These are phyloP conservation scores for Aspergillus pseudoglaucus DNA, from an alignment of 2,329 filamentous ascomycete species.

Conservation along the genomic window DNA sequence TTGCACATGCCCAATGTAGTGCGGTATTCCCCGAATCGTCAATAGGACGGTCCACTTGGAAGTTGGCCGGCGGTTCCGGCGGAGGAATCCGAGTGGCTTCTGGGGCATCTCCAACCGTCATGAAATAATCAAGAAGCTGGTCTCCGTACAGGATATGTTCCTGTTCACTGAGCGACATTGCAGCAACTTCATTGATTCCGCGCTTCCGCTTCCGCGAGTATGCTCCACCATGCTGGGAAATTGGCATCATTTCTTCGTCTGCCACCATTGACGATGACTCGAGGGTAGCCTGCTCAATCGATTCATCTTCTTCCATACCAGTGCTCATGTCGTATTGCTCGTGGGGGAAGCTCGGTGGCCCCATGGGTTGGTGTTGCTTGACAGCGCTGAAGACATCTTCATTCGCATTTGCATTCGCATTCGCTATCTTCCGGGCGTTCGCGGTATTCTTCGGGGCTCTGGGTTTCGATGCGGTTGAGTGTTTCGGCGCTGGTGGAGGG, in stretches of 20 bases:
- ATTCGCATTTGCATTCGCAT: slow-evolving; percentile 4
- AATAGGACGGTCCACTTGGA: slow-evolving; percentile 85
- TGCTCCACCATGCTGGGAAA: slow-evolving; percentile 53
- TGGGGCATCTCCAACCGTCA: slow-evolving; percentile 72
- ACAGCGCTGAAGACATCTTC: slow-evolving; percentile 27
- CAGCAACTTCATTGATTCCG: slow-evolving; percentile 54
- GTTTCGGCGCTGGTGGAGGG: slow-evolving; percentile 88
- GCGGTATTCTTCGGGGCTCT: slow-evolving; percentile 65
- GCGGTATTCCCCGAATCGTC: slow-evolving; percentile 89
- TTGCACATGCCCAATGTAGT: slow-evolving; percentile 93
- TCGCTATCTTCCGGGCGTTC: slow-evolving; percentile 51
- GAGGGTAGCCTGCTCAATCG: slow-evolving; percentile 74
- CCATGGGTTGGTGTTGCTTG: slow-evolving; percentile 28
- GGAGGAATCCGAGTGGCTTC: slow-evolving; percentile 50
- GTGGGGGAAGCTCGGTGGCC: slow-evolving; percentile 37
- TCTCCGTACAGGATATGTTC: slow-evolving; percentile 89
- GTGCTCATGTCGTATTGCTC: slow-evolving; percentile 61
- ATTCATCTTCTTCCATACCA: slow-evolving; percentile 67
- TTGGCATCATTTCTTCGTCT: slow-evolving; percentile 71
- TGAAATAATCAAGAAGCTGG: slow-evolving; percentile 90
- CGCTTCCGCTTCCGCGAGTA: slow-evolving; percentile 68
- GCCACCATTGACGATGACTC: slow-evolving; percentile 78
- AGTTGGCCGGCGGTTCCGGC: slow-evolving; percentile 78
- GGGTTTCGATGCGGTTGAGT: slow-evolving; percentile 68
- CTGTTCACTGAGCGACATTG: slow-evolving; percentile 59